Evolutionary conservation across 73 alveolate genomes (phyloP).

Genomic region (Diophrys sp.): DNA sequence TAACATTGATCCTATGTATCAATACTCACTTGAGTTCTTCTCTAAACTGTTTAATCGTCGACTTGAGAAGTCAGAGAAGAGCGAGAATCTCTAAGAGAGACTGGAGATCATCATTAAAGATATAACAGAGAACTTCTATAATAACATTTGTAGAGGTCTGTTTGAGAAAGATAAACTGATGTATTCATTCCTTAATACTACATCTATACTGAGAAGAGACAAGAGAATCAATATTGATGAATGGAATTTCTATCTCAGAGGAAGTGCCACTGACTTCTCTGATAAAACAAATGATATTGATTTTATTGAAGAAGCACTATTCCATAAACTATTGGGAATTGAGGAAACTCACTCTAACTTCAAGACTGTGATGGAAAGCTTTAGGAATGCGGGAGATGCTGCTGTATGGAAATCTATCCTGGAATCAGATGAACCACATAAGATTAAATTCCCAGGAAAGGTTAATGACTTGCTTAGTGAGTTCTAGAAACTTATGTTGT

Average conservation of each 20-base stretch:
- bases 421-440: slow-evolving; percentile 57
- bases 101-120: slow-evolving; percentile 89
- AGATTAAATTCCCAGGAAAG: slow-evolving; percentile 67
- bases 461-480: slow-evolving; percentile 76
- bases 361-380: slow-evolving; percentile 63
- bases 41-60: slow-evolving; percentile 95
- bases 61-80: slow-evolving; percentile 89
- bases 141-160: slow-evolving; percentile 98
- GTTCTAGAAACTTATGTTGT: slow-evolving; percentile 90
- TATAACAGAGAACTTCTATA: slow-evolving; percentile 95
- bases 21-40: slow-evolving; percentile 99
- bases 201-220: slow-evolving; percentile 80
- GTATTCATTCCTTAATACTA: slow-evolving; percentile 90
- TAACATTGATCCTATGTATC: slow-evolving; percentile 98
- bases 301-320: slow-evolving; percentile 28
- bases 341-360: slow-evolving; percentile 74
- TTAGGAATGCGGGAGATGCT: slow-evolving; percentile 73
- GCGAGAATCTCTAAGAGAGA: slow-evolving; percentile 84
- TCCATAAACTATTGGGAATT: slow-evolving; percentile 55
- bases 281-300: slow-evolving; percentile 31
- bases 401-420: slow-evolving; percentile 66
- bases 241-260: slow-evolving; percentile 96
- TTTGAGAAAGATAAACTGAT: slow-evolving; percentile 97
- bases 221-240: slow-evolving; percentile 79
- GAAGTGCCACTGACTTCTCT: slow-evolving; percentile 70